A percentile compares a stretch with the other conserved stretches of the same genome.
These are phyloP conservation scores for Amanita jacksonii DNA, from an alignment of 768 basidiomycete species.

Conservation along the genomic window DNA sequence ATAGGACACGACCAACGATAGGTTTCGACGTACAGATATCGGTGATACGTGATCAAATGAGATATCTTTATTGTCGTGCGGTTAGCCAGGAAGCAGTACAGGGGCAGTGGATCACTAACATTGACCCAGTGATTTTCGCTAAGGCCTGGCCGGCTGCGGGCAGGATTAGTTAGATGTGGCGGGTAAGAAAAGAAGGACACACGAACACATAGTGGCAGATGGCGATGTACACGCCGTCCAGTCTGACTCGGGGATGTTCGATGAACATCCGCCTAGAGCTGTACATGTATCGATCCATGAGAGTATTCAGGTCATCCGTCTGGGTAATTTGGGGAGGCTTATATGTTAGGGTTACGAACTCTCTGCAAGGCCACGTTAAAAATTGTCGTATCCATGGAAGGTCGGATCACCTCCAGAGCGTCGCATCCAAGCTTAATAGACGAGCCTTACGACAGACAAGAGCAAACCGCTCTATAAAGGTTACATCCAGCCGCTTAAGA, in stretches of 20 bases:
- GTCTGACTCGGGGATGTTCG: conserved; percentile 75
- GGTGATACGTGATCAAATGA: conserved; percentile 88
- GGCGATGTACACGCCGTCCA: conserved; percentile 88
- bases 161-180: conserved; percentile 8
- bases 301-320: conserved; percentile 34
- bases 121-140: conserved; percentile 86
- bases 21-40: conserved; percentile 59
- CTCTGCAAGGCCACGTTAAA: conserved; percentile 27
- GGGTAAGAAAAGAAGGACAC: neutral
- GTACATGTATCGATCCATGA: conserved; percentile 42
- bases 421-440: conserved; percentile 55
- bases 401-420: conserved; percentile 62
- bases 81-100: conserved; percentile 3
- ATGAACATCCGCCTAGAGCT: conserved; percentile 74
- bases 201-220: conserved; percentile 82
- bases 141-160: conserved; percentile 54
- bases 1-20: too few species aligned
- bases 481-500: conserved; percentile 55
- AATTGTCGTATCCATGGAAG: conserved; percentile 1
- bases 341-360: conserved; percentile 57
- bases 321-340: conserved; percentile 65
- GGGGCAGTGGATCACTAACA: too few species aligned
- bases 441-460: conserved; percentile 65
- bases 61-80: conserved; percentile 39
- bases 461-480: conserved; percentile 71